Base-by-base conservation (phyloP, 352 stramenopile species). In the Saprolegnia diclina region DNA sequence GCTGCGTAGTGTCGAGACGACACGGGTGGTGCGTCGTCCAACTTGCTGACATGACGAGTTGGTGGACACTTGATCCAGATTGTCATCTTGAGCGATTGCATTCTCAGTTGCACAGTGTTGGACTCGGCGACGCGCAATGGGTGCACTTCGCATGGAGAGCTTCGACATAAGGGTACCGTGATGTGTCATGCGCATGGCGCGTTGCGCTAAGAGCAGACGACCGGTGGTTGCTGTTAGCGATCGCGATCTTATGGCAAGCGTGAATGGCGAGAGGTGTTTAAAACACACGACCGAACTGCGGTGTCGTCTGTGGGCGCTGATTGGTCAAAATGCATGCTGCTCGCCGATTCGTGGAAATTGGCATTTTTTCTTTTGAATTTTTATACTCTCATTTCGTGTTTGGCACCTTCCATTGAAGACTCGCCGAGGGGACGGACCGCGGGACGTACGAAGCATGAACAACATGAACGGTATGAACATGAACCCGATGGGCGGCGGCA, bases 381-480 rank as follows among this genome's bases (percentile, higher is more conserved):
- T 59, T 59, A 21, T 26, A 59, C 19, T 35, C 29, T 59, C 52
- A 59, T 59, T 59, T 59, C 24, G 24, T 59, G 52, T 59, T 59
- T 59, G 52, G 52, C 42, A 48, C 42, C 42, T 48, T 48, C 52
- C 52, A 59, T 59, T 59, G 52, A 59, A 59, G 24, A 59, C 52
- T 59, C 52, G 52, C 35, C 52, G 52, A 40, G 24, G 35, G 35
- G 46, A 29, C 46, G n/a, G 46, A 29, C 46, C n/a, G n/a, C n/a
- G 24, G 35, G 24, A 11, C 52, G 52, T n/a, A 59, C 29, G 29
- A 35, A n/a, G 13, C 42, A 48, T 14, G 42, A 48, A 48, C 42
- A 66, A 22, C 38, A 69, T 69, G 63, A 69, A 69, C 22, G 63
- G 61, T 50, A 77, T 89, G 73, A 83, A 76, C 56, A 67, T 77